phyloP scores from a whole-genome alignment of 306 rosid genomes.

The Cucurbita moschata region DNA sequence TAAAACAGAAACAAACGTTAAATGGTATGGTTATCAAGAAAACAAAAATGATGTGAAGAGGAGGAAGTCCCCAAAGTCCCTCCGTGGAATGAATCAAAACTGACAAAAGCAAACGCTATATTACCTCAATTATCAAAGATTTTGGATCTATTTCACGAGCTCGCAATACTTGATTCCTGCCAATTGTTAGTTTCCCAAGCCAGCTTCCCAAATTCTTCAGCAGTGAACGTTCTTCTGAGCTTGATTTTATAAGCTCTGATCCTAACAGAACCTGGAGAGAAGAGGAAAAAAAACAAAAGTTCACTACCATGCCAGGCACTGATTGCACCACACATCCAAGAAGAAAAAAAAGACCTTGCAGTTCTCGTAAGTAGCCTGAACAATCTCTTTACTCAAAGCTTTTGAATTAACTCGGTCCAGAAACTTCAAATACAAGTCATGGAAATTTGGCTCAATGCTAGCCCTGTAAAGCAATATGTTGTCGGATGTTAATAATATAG shows the following conservation, averaged over 20 bases:
- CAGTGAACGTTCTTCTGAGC: slow-evolving; percentile 96
- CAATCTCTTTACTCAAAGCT: slow-evolving; percentile 71
- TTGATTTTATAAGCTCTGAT: slow-evolving; percentile 91
- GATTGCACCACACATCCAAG: background rate
- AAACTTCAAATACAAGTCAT: slow-evolving; percentile 84
- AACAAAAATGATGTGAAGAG: background rate
- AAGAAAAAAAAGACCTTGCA: slow-evolving; percentile 60
- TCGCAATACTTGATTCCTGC: slow-evolving; percentile 84
- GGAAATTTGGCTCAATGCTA: slow-evolving; percentile 96
- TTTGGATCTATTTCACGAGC: slow-evolving; percentile 98
- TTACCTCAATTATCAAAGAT: slow-evolving; percentile 91
- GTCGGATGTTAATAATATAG: background rate
- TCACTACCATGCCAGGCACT: background rate
- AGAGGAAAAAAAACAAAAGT: background rate
- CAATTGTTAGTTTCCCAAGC: slow-evolving; percentile 97
- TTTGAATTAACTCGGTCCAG: slow-evolving; percentile 76
- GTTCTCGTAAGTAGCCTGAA: slow-evolving; percentile 83
- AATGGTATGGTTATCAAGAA: background rate
- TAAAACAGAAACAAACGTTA: background rate
- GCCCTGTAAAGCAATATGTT: slow-evolving; percentile 40
- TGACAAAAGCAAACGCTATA: background rate
- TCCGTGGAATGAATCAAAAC: background rate
- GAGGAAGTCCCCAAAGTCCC: background rate
- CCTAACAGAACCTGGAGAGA: slow-evolving; percentile 77
- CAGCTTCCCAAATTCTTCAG: slow-evolving; percentile 97